Base-by-base conservation (phyloP, 768 basidiomycete species). In the Sporobolomyces phaffii region DNA sequence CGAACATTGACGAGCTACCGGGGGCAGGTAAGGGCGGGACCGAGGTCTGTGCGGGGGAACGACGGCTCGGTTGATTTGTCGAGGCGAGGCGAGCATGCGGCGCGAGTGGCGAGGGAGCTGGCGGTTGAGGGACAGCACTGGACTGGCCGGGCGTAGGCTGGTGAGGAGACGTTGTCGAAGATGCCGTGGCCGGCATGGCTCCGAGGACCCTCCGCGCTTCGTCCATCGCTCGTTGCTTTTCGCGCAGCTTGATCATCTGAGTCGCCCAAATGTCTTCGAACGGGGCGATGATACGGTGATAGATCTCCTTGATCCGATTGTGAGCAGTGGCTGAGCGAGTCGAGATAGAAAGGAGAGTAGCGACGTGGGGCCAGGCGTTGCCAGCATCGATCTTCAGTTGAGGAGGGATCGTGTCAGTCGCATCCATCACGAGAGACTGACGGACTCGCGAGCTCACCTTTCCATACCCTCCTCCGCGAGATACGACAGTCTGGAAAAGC, bases 221-320 rank as follows among this genome's bases (percentile, higher is more conserved):
- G 22, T 34, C 17, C 22, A 61, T 44, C 33, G 29, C 33, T n/a
- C 26, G 13, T 18, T 63, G 53, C 36, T 63, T 63, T 44, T 63
- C 53, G 34, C 53, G 50, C 41, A 52, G 24, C 41, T 54, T 60
- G 41, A 65, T 28, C 44, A 60, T 40, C 26, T 33, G 15, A 11
- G 26, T 20, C 10, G 59, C 24, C 65, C 65, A 66, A 10, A 3
- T 1, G 45, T 66, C 65, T 53, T 66, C 65, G 59, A 47, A 61
- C 22, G 45, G 45, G 5, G 28, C 14, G 34, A 66, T 22, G n/a
- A 49, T 15, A 9, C 59, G 65, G 28, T 60, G 20, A 38, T 66
- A 66, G 28, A 66, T 59, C 28, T 66, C 59, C 17, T 53, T 53
- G 38, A 66, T 22, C 17, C 36, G 51, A 10, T 14, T 20, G 14